phyloP scores from a whole-genome alignment of 169 alveolate genomes.

The Plasmodium gaboni region DNA sequence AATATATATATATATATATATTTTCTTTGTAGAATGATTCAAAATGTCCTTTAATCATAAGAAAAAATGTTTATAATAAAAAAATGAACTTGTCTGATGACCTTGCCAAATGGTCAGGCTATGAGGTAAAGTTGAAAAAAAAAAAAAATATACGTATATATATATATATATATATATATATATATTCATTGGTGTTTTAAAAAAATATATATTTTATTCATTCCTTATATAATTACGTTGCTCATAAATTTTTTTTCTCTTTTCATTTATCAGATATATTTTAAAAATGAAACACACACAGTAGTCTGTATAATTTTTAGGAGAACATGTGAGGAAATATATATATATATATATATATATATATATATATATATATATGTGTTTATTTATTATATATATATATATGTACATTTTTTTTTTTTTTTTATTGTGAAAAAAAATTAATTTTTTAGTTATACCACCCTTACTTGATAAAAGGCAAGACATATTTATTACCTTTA shows the following conservation, averaged over 20 bases:
- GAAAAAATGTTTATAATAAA: conserved; percentile 53
- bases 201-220: no score
- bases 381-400: background rate
- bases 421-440: background rate
- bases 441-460: conserved; percentile 31
- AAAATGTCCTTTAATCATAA: conserved; percentile 32
- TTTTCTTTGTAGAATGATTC: background rate
- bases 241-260: background rate
- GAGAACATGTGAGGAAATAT: conserved; percentile 39
- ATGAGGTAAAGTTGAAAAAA: conserved; percentile 31
- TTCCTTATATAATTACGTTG: no score
- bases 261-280: conserved; percentile 14
- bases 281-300: conserved; percentile 66
- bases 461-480: conserved; percentile 57
- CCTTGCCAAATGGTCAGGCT: conserved; percentile 74
- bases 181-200: no score
- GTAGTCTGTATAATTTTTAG: conserved; percentile 52
- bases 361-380: background rate
- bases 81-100: conserved; percentile 78
- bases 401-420: background rate
- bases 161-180: background rate
- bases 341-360: background rate
- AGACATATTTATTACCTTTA: conserved; percentile 49
- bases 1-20: background rate
- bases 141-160: background rate